Evolutionary conservation across 225 moss, liverwort and hornwort genomes (phyloP), one percentile per base, ranked within the genome.

Genomic region (Pleurozium schreberi): DNA sequence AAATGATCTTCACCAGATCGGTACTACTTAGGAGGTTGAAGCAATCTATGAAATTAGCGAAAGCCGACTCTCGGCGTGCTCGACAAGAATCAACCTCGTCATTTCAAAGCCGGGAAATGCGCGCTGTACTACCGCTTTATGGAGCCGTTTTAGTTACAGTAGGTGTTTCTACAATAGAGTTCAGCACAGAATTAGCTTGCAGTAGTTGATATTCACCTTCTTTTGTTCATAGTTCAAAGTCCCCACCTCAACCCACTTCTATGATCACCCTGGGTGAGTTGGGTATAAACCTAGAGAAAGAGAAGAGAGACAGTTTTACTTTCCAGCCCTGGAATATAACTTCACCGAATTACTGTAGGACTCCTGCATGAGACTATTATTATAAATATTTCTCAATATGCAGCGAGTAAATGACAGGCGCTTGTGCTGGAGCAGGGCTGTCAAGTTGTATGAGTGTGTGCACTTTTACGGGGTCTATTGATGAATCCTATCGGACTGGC

Each of bases 401-500:
- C 87, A 85, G 85, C 77, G 78, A 85, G 87, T 89, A 87, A 81
- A 60, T 88, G 76, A 66, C 84, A 87, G 65, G 58, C 84, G 68
- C 78, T 85, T 60, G 62, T 82, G 86, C 89, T 89, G 89, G 87
- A 87, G 86, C 71, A 83, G 89, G 87, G 87, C 88, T 92, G 89
- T 90, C 90, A 88, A 76, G 90, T 76, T 76, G 89, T 87, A 86
- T 92, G 87, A 90, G 89, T 92, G 88, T 73, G 75, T 75, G 86
- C 84, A 90, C 80, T 87, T 87, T 90, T 88, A 33, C 90, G 84
- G 86, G 73, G 83, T 83, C 84, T 61, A 85, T 47, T 84, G 90
- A 86, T 88, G 85, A 90, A 90, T 86, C 88, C 83, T 53, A 55
- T 76, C 83, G 90, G 52, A 87, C 84, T 86, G 90, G 90, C 92